Evolutionary conservation across 2,329 filamentous ascomycete genomes (phyloP).

Genomic region (Tolypocladium tundrense): DNA sequence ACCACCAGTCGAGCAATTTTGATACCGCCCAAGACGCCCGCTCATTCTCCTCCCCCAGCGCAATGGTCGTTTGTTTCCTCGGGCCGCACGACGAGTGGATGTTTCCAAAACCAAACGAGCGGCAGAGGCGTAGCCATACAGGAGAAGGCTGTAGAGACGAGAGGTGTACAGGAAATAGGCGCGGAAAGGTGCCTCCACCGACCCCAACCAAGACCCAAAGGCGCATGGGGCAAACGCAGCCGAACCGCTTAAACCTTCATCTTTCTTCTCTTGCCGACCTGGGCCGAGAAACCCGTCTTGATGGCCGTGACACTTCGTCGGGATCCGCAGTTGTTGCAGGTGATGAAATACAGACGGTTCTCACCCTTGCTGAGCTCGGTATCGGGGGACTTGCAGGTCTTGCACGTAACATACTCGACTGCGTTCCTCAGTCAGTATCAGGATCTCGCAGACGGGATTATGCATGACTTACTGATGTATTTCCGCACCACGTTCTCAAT

Average conservation of each 20-base stretch:
- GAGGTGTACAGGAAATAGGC: neutral
- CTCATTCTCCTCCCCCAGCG: neutral
- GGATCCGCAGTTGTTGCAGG: conserved; percentile 74
- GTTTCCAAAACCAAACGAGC: neutral
- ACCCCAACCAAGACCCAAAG: neutral
- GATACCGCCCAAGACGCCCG: neutral
- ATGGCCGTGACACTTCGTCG: conserved; percentile 89
- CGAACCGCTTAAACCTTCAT: conserved; percentile 58
- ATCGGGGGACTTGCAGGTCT: conserved; percentile 90
- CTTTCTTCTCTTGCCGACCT: conserved; percentile 97
- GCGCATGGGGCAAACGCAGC: conserved; percentile 1
- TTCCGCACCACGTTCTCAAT: conserved; percentile 94
- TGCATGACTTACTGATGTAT: conserved; percentile 66
- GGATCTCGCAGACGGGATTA: neutral
- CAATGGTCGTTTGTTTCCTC: neutral
- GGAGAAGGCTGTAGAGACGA: neutral
- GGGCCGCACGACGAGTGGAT: neutral
- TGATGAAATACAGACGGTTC: conserved; percentile 98
- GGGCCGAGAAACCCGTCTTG: conserved; percentile 99
- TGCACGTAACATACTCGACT: conserved; percentile 98
- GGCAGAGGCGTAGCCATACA: neutral
- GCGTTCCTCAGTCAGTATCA: neutral
- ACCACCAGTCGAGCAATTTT: neutral
- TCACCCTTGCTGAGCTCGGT: conserved; percentile 98
- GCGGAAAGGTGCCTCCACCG: neutral